Base-by-base conservation (phyloP, 768 basidiomycete species). In the Mycena sanguinolenta region DNA sequence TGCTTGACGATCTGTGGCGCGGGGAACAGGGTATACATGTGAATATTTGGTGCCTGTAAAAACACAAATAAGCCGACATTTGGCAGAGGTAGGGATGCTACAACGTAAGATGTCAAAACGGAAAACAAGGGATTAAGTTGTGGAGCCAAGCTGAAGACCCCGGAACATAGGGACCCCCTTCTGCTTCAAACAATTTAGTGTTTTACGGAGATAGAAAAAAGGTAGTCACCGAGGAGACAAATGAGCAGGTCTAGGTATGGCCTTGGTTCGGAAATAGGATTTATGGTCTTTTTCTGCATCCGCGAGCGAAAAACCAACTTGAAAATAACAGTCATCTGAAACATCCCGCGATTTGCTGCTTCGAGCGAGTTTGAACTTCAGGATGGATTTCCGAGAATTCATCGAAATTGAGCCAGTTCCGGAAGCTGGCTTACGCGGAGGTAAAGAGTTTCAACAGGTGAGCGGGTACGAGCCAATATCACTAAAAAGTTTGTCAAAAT, bases 81-180 rank as follows among this genome's bases (percentile, higher is more conserved):
- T 46, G 16, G 28, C 36, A 10, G 32, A 34, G 23, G n/a, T 12
- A 57, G 28, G 32, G 23, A 25, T 21, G 27, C 27, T 44, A 9
- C 19, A 46, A 44, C 38, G 39, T 59, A 49, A 58, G 53, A 57
- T 32, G 34, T 28, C 50, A 55, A 17, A 44, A 44, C 30, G 9
- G 39, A 30, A 17, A 32, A 39, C 16, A 55, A 54, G 12, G 52
- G 28, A 44, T 55, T 64, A 21, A 63, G 63, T 64, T 42, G 63
- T 34, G 53, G 53, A 46, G 53, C 39, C 55, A 28, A 28, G 27
- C 32, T 23, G 13, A 28, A 49, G 44, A 14, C 21, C 27, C 5
- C 21, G 32, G 32, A 10, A 34, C 32, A 34, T 34, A 4, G 10
- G 32, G 32, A n/a, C 34, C 34, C 28, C 30, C 9, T 36, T n/a